Base-by-base conservation (phyloP, 2,329 filamentous ascomycete genomes). In the Peltaster fructicola region DNA sequence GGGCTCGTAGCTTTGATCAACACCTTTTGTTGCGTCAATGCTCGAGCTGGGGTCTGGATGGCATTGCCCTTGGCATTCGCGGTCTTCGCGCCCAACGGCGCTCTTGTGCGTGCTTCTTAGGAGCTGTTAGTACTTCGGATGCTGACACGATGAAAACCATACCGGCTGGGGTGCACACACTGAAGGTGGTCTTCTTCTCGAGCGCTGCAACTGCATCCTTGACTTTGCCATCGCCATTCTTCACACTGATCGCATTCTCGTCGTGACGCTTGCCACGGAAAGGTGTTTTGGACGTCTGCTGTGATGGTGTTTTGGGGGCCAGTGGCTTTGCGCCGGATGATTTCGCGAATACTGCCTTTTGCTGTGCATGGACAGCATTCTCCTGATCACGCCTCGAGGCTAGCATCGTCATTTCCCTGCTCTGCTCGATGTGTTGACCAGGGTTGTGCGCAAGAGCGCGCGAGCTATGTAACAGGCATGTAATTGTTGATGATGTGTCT, bases 11-110 rank as follows among this genome's bases (percentile, higher is more conserved):
- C 65, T 34, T 68, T 72, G 7, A 32, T 31, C 9, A 29, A 45
- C 72, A 23, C 23, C 22, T 36, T 33, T 10, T 32, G 68, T 23
- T 63, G 60, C 19, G 63, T 59, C 40, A 72, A 74, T 15, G 65
- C 72, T 11, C 30, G 30, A 8, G 32, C 37, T n/a, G 15, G 66
- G 4, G 71, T 73, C 34, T 76, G 72, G 36, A 71, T 64, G 24
- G 61, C 63, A 45, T 61, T 68, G 31, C 73, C 66, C 58, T 91
- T 95, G 26, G 79, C 81, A 51, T 98, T 98, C 25, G 88, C 95
- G 2, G 85, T 95, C 54, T 98, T 98, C 61, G 80, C 75, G 16
- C 85, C 85, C 23, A 98, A 58, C 8, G 81, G 78, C 17, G 84
- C 82, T 42, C 85, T 72, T 31, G 61, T 73, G 30, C 71, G 69